These are phyloP conservation scores for Alternaria hordeiaustralica DNA, from an alignment of 2,329 filamentous ascomycete genomes.

Conservation along the genomic window DNA sequence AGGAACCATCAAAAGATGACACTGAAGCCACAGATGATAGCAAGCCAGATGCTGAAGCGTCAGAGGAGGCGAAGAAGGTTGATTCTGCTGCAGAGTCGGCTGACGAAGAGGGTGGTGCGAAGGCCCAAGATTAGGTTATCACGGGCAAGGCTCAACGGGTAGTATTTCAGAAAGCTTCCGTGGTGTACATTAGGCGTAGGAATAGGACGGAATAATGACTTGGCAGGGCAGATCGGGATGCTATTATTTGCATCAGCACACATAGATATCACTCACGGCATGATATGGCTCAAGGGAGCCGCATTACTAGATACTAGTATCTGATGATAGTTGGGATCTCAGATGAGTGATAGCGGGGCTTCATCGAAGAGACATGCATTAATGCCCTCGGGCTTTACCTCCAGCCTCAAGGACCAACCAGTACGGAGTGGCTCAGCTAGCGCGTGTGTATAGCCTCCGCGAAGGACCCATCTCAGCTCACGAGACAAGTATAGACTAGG, in stretches of 20 bases:
- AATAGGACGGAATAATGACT: neutral
- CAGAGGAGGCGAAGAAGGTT: conserved; percentile 25
- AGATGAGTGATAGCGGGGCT: neutral
- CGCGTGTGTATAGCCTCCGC: conserved; percentile 1
- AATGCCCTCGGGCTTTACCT: neutral
- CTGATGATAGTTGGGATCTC: neutral
- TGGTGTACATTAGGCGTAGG: conserved; percentile 8
- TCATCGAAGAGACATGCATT: neutral
- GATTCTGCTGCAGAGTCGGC: conserved; percentile 7
- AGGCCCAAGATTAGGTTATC: conserved; percentile 7
- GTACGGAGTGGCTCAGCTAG: neutral
- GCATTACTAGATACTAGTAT: neutral
- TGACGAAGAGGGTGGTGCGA: conserved; percentile 16
- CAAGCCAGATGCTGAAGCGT: neutral
- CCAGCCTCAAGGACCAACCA: neutral
- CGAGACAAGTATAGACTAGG: neutral
- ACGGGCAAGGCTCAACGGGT: neutral
- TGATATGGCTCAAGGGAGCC: neutral
- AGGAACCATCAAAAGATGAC: conserved; percentile 7
- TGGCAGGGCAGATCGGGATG: neutral
- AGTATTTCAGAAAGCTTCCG: neutral
- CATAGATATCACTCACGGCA: neutral
- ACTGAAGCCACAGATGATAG: conserved; percentile 2
- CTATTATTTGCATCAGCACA: neutral
- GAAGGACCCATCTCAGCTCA: neutral